Percentiles rank a stretch among this genome's conserved stretches.
Evolutionary conservation across 2,329 filamentous ascomycete genomes (phyloP).

Genomic region (Hypomyces rosellus): DNA sequence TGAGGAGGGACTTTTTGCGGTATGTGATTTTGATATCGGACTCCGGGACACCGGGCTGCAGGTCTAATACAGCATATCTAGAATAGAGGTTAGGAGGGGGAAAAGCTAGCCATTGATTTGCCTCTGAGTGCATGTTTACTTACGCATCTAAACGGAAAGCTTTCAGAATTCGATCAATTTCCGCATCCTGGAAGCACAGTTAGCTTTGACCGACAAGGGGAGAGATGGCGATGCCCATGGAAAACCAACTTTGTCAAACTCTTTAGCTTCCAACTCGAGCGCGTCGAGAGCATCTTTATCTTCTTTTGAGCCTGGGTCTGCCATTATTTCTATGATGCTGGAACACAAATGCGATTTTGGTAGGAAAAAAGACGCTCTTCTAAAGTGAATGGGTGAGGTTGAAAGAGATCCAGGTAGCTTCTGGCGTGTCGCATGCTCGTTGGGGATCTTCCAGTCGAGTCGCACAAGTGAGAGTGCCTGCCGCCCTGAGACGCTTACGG

Average conservation of each 20-base stretch:
- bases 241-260: slow-evolving; percentile 70
- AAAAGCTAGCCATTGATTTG: background rate
- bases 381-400: background rate
- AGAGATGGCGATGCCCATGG: background rate
- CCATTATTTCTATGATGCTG: slow-evolving; percentile 24
- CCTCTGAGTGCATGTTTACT: slow-evolving; percentile 15
- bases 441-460: background rate
- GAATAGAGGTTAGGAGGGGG: background rate
- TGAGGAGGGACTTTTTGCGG: slow-evolving; percentile 96
- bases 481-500: slow-evolving; percentile 3
- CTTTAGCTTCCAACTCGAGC: slow-evolving; percentile 78
- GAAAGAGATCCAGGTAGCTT: slow-evolving; percentile 2
- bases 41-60: slow-evolving; percentile 90
- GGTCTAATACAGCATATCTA: slow-evolving; percentile 87
- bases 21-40: slow-evolving; percentile 93
- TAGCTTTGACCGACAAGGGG: slow-evolving; percentile 12
- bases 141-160: slow-evolving; percentile 71
- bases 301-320: slow-evolving; percentile 37
- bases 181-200: slow-evolving; percentile 61
- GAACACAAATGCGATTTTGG: background rate
- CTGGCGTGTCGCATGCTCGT: slow-evolving; percentile 4
- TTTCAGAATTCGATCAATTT: slow-evolving; percentile 89
- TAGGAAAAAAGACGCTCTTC: background rate
- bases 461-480: slow-evolving; percentile 8
- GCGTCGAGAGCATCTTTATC: slow-evolving; percentile 73